Conservation (phyloP, 352 stramenopile species). For the Globisporangium rhizosaccharum region DNA sequence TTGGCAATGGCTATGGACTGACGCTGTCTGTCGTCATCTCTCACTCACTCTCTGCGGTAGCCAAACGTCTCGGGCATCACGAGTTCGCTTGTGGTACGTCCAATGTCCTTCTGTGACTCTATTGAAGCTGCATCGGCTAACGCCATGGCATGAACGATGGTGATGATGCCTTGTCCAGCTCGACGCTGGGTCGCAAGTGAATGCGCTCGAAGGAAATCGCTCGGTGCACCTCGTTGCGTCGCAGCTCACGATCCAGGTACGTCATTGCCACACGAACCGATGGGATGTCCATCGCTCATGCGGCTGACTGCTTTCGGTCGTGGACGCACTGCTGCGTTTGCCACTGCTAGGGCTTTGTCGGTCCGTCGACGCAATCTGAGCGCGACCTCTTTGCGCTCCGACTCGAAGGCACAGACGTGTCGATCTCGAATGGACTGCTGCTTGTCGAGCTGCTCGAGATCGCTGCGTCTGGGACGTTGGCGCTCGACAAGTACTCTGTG, state of each 20-base stretch:
- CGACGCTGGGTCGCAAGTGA: constrained; percentile 48
- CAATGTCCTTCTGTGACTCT: too few relatives aligned
- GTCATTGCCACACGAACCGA: too few relatives aligned
- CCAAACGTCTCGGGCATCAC: constrained; percentile 27
- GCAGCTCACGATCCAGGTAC: constrained; percentile 45
- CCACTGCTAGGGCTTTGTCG: constrained; percentile 34
- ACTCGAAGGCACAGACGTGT: constrained; percentile 31
- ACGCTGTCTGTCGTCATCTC: background rate
- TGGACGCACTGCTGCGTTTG: background rate
- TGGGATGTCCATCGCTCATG: too few relatives aligned
- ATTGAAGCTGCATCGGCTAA: too few relatives aligned
- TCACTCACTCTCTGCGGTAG: constrained; percentile 11
- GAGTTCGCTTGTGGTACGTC: constrained; percentile 42
- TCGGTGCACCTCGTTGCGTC: constrained; percentile 30
- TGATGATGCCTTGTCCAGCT: constrained; percentile 16
- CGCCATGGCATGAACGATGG: background rate
- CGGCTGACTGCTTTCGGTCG: background rate
- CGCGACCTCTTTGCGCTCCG: constrained; percentile 32
- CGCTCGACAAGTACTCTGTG: constrained; percentile 66
- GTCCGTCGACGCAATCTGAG: constrained; percentile 35
- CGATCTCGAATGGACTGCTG: constrained; percentile 43
- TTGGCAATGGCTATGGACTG: background rate
- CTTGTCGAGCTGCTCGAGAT: constrained; percentile 35
- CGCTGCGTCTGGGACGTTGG: constrained; percentile 20
- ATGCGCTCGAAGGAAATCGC: constrained; percentile 26